Conservation (phyloP, 306 rosid species). For the Lupinus albus region DNA sequence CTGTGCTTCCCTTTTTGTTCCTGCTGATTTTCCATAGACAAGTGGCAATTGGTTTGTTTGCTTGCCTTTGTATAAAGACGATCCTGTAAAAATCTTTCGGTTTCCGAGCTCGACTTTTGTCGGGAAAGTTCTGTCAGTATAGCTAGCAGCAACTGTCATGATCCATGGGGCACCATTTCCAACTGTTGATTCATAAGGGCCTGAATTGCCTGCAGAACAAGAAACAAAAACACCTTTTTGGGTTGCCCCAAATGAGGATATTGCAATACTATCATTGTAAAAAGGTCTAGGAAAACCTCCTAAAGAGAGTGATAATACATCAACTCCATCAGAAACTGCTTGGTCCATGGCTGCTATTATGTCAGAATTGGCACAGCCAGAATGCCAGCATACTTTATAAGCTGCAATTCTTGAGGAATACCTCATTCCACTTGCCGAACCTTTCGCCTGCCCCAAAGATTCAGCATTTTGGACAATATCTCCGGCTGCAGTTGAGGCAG, state of each 20-base stretch:
- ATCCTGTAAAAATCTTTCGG: constrained; percentile 55
- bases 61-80: constrained; percentile 59
- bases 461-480: constrained; percentile 48
- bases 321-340: constrained; percentile 73
- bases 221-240: constrained; percentile 61
- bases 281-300: constrained; percentile 56
- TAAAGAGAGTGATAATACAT: constrained; percentile 72
- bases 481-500: constrained; percentile 79
- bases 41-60: constrained; percentile 50
- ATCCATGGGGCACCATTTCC: constrained; percentile 74
- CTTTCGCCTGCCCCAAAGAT: constrained; percentile 56
- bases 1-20: constrained; percentile 43
- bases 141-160: constrained; percentile 83
- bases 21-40: constrained; percentile 60
- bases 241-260: constrained; percentile 68
- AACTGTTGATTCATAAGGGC: constrained; percentile 57
- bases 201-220: constrained; percentile 82
- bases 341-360: constrained; percentile 66
- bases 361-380: constrained; percentile 68
- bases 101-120: constrained; percentile 66
- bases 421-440: constrained; percentile 67
- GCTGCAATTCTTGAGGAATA: constrained; percentile 68
- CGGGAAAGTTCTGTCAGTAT: constrained; percentile 64
- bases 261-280: constrained; percentile 58
- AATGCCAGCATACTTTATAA: constrained; percentile 75